Evolutionary conservation across 192 early-diverging fungal genomes (phyloP), one percentile per base, ranked within the genome.

Genomic region (Coemansia sp.): DNA sequence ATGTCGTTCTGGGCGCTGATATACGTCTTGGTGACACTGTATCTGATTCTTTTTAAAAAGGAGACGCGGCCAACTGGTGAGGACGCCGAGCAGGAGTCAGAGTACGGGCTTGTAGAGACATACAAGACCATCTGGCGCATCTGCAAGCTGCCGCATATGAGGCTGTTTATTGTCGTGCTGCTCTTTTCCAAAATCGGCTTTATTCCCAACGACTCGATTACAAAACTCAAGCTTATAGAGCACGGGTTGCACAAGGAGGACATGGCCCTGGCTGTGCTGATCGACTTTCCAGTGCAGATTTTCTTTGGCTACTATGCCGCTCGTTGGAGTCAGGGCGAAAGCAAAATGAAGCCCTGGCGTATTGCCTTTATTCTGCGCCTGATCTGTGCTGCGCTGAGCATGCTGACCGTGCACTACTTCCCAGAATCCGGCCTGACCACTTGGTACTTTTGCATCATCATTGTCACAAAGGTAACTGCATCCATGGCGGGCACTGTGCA

Each of bases 261-360:
- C 65, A 82, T 99, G 78, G 95, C 96, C 2, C 73, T 96, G 45
- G 87, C 94, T 0, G 94, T 95, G 7, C 77, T 99, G 68, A 89
- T 97, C 18, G 97, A 99, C 72, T 99, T 99, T 57, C 97, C 97
- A 1, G 86, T 96, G 56, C 95, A 99, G 76, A 89, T 99, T 48
- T 80, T 97, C 63, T 95, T 99, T 85, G 97, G 97, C 14, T 97
- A 97, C 76, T 96, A 95, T 77, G 96, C 96, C 0, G 97, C 94
- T 16, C 91, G 91, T 59, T 99, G 96, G 97, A 95, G 93, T 56
- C 88, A 83, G 64, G 97, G 97, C 5, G 72, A 77, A 7, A 83
- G 89, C 48, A 94, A 96, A 5, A 77, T 97, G 64, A 87, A 83
- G 29, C 95, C 96, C 75, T 99, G 97, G 97, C 81, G 93, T 20